Base-by-base conservation (phyloP, 768 basidiomycete species). In the Mrakia hoshinonis region DNA sequence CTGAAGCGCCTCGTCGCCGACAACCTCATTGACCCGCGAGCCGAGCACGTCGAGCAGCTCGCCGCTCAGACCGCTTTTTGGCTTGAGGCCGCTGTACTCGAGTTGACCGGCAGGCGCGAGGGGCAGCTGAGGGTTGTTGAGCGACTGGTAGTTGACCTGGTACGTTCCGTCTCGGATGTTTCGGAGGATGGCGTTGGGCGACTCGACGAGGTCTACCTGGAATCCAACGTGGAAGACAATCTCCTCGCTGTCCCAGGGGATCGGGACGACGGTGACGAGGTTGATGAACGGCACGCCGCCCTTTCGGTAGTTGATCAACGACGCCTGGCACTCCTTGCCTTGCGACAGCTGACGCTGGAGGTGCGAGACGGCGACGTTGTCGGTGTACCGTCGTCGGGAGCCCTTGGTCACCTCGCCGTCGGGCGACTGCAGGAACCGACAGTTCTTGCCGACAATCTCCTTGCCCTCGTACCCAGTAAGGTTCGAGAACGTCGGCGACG, bases 191-290 rank as follows among this genome's bases (percentile, higher is more conserved):
- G 85, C 85, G 74, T 86, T 86, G 2, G 92, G 92, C 80, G 94
- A 92, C 76, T 89, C 86, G 22, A 87, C 87, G 62, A 99, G 82
- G 79, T 97, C 92, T 68, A 96, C 89, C 80, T 70, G 69, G 83
- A 99, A 98, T 0, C 96, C 96, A 64, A 99, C 88, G 76, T 91
- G 89, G 78, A 89, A 95, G 11, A 86, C 87, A 49, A 90, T 83
- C 55, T 94, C 88, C 67, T 86, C 85, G 47, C 83, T 83, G 24
- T 85, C 90, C 10, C 88, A 91, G 0, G 83, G 78, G 71, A 97
- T 84, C 22, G 96, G 95, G 47, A 98, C 89, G 76, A 97, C 77
- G 1, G 90, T 90, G 74, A 98, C 87, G 69, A 95, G 86, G 77
- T 98, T 99, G 80, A 90, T 86, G 80, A 98, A 98, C 1, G 92